Evolutionary conservation across 371 early-diverging fungal genomes (phyloP).

Genomic region (Mortierella sp.): DNA sequence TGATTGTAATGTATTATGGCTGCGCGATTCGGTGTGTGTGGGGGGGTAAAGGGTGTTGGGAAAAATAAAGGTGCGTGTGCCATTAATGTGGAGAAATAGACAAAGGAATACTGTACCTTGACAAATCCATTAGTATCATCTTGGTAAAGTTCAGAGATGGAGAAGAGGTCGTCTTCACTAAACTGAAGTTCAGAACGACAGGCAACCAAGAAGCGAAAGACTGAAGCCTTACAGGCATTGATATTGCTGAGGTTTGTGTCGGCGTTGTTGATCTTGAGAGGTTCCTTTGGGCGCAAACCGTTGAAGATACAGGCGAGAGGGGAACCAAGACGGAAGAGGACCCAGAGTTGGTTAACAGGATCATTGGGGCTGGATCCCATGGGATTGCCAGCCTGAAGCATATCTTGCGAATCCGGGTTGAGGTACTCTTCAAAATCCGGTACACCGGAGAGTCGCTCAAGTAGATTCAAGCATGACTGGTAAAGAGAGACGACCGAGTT

Average conservation of each 20-base stretch:
- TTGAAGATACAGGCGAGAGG: slow-evolving; percentile 70
- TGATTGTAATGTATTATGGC: no score
- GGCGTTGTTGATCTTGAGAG: slow-evolving; percentile 63
- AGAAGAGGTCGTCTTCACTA: slow-evolving; percentile 84
- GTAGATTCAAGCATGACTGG: slow-evolving; percentile 71
- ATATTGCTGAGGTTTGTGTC: slow-evolving; percentile 71
- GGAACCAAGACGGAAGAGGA: slow-evolving; percentile 90
- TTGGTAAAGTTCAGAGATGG: slow-evolving; percentile 89
- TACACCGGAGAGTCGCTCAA: slow-evolving; percentile 70
- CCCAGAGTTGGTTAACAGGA: slow-evolving; percentile 89
- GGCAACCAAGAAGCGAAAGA: slow-evolving; percentile 83
- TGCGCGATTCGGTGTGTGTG: no score
- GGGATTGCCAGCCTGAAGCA: slow-evolving; percentile 47
- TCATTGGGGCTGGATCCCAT: slow-evolving; percentile 64
- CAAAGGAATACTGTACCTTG: slow-evolving; percentile 76
- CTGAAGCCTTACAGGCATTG: slow-evolving; percentile 85
- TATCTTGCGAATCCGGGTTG: slow-evolving; percentile 57
- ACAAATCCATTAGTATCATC: slow-evolving; percentile 97
- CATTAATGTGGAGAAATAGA: slow-evolving; percentile 1
- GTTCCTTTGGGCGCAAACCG: slow-evolving; percentile 60
- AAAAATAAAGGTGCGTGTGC: slow-evolving; percentile 8
- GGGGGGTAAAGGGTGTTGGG: slow-evolving; percentile 8
- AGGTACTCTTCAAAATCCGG: slow-evolving; percentile 72
- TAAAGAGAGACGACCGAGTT: slow-evolving; percentile 66
- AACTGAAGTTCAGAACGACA: slow-evolving; percentile 76